phyloP scores from a whole-genome alignment of 2,329 filamentous ascomycete species.

The Colletotrichum melonis region DNA sequence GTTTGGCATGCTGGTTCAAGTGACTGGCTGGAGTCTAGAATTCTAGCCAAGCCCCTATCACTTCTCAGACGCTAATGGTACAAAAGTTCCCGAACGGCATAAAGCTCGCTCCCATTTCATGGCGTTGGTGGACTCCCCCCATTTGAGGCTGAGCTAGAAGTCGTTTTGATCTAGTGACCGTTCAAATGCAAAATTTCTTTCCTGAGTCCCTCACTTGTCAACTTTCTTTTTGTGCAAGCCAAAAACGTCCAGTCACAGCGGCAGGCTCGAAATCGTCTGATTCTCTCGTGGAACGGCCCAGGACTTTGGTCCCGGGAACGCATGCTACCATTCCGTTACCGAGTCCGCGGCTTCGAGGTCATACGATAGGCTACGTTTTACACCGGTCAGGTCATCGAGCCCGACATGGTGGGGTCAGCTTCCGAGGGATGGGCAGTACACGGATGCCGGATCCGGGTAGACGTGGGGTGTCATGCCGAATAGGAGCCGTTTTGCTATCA shows the following conservation, averaged over 20 bases:
- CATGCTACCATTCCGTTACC: not conserved
- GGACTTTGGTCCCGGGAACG: not conserved
- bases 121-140: no score
- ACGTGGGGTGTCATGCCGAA: not conserved
- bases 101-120: not conserved
- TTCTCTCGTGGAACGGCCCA: not conserved
- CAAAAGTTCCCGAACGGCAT: not conserved
- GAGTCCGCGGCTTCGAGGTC: not conserved
- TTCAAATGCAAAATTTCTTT: not conserved
- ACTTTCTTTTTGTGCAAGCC: not conserved
- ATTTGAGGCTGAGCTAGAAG: not conserved
- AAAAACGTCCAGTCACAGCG: not conserved
- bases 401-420: not conserved
- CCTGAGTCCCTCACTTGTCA: not conserved
- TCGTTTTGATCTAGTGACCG: not conserved
- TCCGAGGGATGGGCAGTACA: not conserved
- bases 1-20: not conserved
- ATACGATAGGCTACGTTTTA: not conserved
- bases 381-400: not conserved
- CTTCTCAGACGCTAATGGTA: not conserved
- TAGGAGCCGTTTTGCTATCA: not conserved
- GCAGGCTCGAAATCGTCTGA: not conserved
- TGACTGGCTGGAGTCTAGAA: not conserved
- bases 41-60: not conserved
- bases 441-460: slow-evolving; percentile 8